Base-by-base conservation (phyloP, 495 filamentous ascomycete species). In the Aspergillus steynii region DNA sequence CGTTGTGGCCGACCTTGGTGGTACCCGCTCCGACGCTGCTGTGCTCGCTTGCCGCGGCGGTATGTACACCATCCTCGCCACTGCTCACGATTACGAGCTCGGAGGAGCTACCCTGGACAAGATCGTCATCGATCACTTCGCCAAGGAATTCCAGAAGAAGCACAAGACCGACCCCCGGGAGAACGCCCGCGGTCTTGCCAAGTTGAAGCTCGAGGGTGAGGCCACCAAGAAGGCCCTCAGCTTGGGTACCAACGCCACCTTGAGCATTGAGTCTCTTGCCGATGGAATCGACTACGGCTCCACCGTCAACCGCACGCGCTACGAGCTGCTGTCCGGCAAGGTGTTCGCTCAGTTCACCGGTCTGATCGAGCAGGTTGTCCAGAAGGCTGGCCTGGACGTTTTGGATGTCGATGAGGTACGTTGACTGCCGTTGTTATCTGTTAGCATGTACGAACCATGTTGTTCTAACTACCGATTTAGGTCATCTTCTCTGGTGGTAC, bases 101-200 rank as follows among this genome's bases (percentile, higher is more conserved):
- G 85, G 88, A 53, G 95, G 95, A 66, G 76, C 83, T 28, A 85
- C 90, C 50, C 79, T 99, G 37, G 95, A 99, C 77, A 83, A 93
- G 68, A 87, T 96, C 42, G 82, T 99, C 51, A 89, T 97, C 65
- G 93, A 98, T 72, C 87, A 97, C 82, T 97, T 97, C 68, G 89
- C 95, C 60, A 98, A 99, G 83, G 95, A 97, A 74, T 99, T 99
- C 78, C 81, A 94, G 64, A 97, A 98, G 85, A 92, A 96, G 80
- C 79, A 94, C 74, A 92, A 92, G 74, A 84, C 82, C 52, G 95
- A 99, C 71, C 95, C 96, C 28, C 84, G 95, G 60, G 83, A 88
- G 70, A 89, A 92, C 66, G 82, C 85, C 10, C 88, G 88, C 64
- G 88, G 88, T 65, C 77, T 97, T 52, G 94, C 96, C 15, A 99